phyloP scores from a whole-genome alignment of 1,284 basidiomycete genomes.

The Rhodofomes roseus region DNA sequence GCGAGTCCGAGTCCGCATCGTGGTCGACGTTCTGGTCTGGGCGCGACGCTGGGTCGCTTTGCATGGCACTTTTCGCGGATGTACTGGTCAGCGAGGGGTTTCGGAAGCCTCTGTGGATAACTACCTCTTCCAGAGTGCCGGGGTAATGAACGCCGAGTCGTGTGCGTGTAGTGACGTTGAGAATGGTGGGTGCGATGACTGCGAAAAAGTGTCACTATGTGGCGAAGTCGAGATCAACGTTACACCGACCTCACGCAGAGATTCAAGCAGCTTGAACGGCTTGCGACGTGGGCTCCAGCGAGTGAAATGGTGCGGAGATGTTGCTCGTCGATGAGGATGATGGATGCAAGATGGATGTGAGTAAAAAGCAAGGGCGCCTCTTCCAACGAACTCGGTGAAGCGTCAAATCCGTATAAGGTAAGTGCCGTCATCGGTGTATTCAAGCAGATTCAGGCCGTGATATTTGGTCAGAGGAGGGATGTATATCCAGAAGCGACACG shows the following conservation, averaged over 20 bases:
- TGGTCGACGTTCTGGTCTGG: slow-evolving; percentile 9
- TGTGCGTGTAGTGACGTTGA: not conserved
- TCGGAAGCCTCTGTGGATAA: not conserved
- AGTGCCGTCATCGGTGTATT: not conserved
- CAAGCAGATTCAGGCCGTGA: not conserved
- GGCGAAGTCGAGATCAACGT: not conserved
- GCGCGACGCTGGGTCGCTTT: slow-evolving; percentile 11
- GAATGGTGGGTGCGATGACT: not conserved
- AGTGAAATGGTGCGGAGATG: not conserved
- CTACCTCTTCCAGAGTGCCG: not conserved
- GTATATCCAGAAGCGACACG: not conserved
- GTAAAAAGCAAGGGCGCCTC: not conserved
- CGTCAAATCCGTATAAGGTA: not conserved
- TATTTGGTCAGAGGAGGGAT: not conserved
- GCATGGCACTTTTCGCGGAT: slow-evolving; percentile 17
- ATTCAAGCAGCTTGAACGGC: not conserved
- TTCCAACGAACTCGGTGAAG: not conserved
- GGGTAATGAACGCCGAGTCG: not conserved
- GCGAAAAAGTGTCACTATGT: not conserved
- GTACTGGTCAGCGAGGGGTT: not conserved
- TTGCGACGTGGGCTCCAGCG: not conserved
- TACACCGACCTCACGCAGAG: not conserved
- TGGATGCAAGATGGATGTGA: not conserved
- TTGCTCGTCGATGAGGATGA: not conserved
- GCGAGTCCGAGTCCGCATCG: slow-evolving; percentile 56